These are phyloP conservation scores for Lophiotrema nucula DNA, from an alignment of 495 filamentous ascomycete species.

Conservation along the genomic window DNA sequence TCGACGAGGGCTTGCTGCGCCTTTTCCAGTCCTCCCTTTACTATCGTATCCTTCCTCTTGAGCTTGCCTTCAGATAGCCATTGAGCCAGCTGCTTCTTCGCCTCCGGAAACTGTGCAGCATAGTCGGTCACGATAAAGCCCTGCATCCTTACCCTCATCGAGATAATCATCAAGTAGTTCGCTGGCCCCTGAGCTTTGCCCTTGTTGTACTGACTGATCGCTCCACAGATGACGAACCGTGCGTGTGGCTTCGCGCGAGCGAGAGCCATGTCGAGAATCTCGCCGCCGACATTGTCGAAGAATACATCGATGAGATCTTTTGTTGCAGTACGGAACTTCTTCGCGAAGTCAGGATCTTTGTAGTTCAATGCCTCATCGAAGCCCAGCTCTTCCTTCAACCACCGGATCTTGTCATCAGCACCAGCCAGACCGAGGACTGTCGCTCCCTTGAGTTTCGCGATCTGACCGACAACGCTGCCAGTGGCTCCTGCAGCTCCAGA, in stretches of 20 bases:
- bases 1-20: constrained; percentile 51
- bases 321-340: constrained; percentile 35
- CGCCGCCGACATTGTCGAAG: constrained; percentile 59
- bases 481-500: constrained; percentile 71
- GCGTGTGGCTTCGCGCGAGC: constrained; percentile 48
- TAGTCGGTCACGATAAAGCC: constrained; percentile 60
- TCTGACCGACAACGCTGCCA: constrained; percentile 67
- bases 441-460: constrained; percentile 62
- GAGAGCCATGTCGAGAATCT: constrained; percentile 56
- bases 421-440: constrained; percentile 56
- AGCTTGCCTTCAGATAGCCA: constrained; percentile 57
- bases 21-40: constrained; percentile 51
- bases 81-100: constrained; percentile 48
- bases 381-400: constrained; percentile 37
- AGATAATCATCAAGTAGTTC: background rate
- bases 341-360: constrained; percentile 33
- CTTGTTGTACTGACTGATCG: constrained; percentile 55
- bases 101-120: constrained; percentile 46
- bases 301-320: constrained; percentile 55
- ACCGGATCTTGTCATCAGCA: constrained; percentile 41
- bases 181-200: constrained; percentile 47
- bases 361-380: constrained; percentile 43
- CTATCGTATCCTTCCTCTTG: constrained; percentile 56
- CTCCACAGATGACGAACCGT: constrained; percentile 55
- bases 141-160: constrained; percentile 41